A percentile compares a stretch with the other conserved stretches of the same genome.
Conservation (phyloP, 768 basidiomycete species). For the Mycena alexandri region DNA sequence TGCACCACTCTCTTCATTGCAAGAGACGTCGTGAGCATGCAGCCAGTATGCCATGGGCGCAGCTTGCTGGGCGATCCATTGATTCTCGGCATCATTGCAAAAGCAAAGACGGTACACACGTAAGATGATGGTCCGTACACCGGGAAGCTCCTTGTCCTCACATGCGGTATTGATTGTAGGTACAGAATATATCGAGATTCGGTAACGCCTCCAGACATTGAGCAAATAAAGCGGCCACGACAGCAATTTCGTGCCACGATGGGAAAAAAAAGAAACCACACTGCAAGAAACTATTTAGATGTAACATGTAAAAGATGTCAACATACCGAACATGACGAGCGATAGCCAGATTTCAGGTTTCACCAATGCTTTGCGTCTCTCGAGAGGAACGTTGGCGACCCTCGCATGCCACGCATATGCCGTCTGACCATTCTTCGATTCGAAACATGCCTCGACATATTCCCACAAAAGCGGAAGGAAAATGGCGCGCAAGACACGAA, state of each 20-base stretch:
- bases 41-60: constrained; percentile 4
- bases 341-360: constrained; percentile 34
- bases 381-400: constrained; percentile 42
- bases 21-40: constrained; percentile 23
- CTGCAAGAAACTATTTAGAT: no score
- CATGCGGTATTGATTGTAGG: constrained; percentile 7
- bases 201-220: constrained; percentile 20
- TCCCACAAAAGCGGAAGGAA: constrained; percentile 50
- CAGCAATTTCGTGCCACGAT: constrained; percentile 7
- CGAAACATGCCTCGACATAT: constrained; percentile 47
- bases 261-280: constrained; percentile 18
- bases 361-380: constrained; percentile 42
- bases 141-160: not conserved
- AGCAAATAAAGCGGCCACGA: constrained; percentile 10
- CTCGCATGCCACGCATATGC: constrained; percentile 46
- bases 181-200: constrained; percentile 23
- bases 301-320: not conserved
- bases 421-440: constrained; percentile 19
- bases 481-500: constrained; percentile 41
- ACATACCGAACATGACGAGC: constrained; percentile 44
- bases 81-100: not conserved
- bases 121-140: constrained; percentile 13
- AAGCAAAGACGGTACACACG: not conserved
- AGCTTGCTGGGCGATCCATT: constrained; percentile 1
- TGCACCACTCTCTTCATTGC: constrained; percentile 9